Evolutionary conservation across 2,329 filamentous ascomycete genomes (phyloP), one percentile per base, ranked within the genome.

Genomic region (Salinomyces thailandicus): DNA sequence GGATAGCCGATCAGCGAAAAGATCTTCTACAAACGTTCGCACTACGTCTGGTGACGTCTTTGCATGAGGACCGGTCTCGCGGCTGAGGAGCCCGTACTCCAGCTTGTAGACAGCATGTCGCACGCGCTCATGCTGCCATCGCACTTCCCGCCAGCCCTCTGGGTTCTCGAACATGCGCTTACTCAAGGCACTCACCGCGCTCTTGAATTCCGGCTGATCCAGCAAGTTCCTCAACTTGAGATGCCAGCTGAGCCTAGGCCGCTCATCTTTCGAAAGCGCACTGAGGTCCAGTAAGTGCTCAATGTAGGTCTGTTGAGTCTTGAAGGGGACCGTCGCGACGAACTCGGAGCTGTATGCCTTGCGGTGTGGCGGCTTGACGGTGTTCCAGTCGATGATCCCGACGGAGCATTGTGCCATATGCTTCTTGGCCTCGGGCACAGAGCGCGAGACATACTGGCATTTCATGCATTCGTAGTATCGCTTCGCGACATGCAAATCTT

Each of bases 401-500:
- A 18, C 15, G 2, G 29, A 38, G 20, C 43, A 45, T 12, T 22
- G 19, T 9, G 17, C 29, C 5, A 17, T 31, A 34, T 45, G 43
- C 32, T 43, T 40, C 19, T 37, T 34, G n/a, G 43, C 43, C 20
- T 45, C 40, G 4, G 43, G 42, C 18, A 40, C 38, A 5, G 38
- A 33, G 12, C 18, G 18, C 16, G 36, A 45, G 5, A 19, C 18
- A n/a, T 36, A 24, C 19, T 30, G 16, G 37, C 43, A 45, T 14
- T 18, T 34, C 13, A 36, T 19, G 26, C 43, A 45, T 19, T 40
- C 32, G 16, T 40, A 41, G 14, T 37, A 38, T 9, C 33, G 36
- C 18, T 36, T 39, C 12, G 43, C 37, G 7, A 45, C 43, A 27
- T 45, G 43, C 16, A 44, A 35, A 14, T 43, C 40, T 30, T 45